These are phyloP conservation scores for Coemansia furcata DNA, from an alignment of 192 early-diverging fungal species.

Conservation along the genomic window DNA sequence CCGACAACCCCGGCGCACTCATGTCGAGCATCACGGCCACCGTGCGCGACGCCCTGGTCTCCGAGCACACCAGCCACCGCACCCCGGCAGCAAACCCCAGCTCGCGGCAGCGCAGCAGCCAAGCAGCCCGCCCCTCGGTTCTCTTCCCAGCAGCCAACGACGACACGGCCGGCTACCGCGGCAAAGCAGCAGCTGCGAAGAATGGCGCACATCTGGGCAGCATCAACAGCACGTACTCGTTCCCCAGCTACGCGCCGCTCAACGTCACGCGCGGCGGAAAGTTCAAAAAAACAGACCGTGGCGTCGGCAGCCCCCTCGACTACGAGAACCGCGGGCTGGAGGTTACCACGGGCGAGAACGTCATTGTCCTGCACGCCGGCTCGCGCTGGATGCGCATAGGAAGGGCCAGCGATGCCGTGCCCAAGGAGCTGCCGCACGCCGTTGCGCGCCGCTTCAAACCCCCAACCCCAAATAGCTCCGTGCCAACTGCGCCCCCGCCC, in stretches of 20 bases:
- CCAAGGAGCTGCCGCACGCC: conserved; percentile 72
- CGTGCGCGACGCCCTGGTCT: conserved; percentile 39
- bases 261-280: conserved; percentile 30
- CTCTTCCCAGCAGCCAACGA: neutral
- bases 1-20: conserved; percentile 2
- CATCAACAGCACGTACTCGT: conserved; percentile 47
- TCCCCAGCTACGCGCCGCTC: conserved; percentile 31
- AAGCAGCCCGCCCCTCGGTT: neutral
- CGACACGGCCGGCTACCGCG: neutral
- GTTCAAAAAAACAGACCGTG: conserved; percentile 27
- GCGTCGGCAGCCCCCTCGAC: conserved; percentile 10
- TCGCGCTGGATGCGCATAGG: conserved; percentile 82
- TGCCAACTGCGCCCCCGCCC: neutral
- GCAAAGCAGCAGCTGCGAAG: neutral
- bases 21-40: conserved; percentile 39
- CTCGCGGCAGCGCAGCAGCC: neutral
- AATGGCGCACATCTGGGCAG: conserved; percentile 4
- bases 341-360: conserved; percentile 55
- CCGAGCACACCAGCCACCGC: conserved; percentile 19
- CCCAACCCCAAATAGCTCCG: neutral
- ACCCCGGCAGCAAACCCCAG: neutral
- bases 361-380: conserved; percentile 85
- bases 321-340: conserved; percentile 8
- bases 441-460: conserved; percentile 65
- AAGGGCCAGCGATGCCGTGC: conserved; percentile 77